Conservation (phyloP, 1,284 basidiomycete species). For the Pseudozyma hubeiensis region DNA sequence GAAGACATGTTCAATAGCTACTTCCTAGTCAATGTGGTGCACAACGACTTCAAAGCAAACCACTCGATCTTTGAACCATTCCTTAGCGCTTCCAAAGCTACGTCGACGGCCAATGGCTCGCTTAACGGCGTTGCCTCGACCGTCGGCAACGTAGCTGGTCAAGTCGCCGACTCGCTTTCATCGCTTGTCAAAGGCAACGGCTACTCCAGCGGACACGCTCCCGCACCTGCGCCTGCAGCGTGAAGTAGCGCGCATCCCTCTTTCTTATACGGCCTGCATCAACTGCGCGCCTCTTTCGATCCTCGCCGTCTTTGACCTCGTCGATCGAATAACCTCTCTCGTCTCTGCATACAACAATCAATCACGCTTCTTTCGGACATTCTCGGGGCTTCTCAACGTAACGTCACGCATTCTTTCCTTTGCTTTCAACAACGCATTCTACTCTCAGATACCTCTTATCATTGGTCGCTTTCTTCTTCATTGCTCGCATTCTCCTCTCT, state of each 20-base stretch:
- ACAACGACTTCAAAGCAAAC: constrained; percentile 66
- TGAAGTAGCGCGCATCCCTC: neutral
- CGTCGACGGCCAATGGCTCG: constrained; percentile 14
- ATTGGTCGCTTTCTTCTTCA: constrained; percentile 12
- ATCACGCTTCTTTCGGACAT: constrained; percentile 29
- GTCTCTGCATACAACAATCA: constrained; percentile 14
- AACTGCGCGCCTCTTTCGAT: constrained; percentile 27
- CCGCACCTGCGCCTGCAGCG: constrained; percentile 22
- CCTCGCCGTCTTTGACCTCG: constrained; percentile 1
- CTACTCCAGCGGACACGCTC: constrained; percentile 22
- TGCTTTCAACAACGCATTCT: constrained; percentile 55
- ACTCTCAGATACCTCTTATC: constrained; percentile 32
- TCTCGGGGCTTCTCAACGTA: constrained; percentile 44
- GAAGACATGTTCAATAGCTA: constrained; percentile 59
- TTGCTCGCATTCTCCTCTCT: constrained; percentile 12
- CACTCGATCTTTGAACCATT: constrained; percentile 66
- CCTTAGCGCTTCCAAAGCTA: constrained; percentile 26
- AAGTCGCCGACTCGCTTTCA: constrained; percentile 21
- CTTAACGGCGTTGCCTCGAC: constrained; percentile 23
- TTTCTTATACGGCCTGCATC: constrained; percentile 25
- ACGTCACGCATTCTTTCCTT: constrained; percentile 39
- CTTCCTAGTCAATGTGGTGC: constrained; percentile 67
- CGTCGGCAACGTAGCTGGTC: constrained; percentile 24
- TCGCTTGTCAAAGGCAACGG: constrained; percentile 35
- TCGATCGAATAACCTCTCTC: neutral